Conservation (phyloP, 805 yeast genomes). For the Ogataea kodamae region DNA sequence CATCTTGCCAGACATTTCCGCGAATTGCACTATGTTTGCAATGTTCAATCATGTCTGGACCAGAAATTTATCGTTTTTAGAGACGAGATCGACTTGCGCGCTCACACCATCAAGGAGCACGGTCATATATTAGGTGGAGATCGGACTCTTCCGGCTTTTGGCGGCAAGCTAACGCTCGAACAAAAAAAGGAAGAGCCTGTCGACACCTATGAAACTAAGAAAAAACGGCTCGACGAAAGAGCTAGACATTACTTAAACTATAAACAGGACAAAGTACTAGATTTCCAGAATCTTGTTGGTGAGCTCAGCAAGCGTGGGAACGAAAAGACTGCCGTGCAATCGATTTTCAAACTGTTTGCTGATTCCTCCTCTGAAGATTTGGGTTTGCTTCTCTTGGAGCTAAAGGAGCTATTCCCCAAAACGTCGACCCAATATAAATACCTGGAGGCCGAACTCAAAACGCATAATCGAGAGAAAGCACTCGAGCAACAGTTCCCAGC, state of each 20-base stretch:
- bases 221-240: slow-evolving; percentile 71
- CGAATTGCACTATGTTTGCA: slow-evolving; percentile 71
- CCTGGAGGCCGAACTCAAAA: slow-evolving; percentile 32
- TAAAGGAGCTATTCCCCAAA: slow-evolving; percentile 52
- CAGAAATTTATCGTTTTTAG: slow-evolving; percentile 89
- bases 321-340: slow-evolving; percentile 44
- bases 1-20: slow-evolving; percentile 72
- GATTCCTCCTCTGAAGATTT: slow-evolving; percentile 44
- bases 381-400: slow-evolving; percentile 54
- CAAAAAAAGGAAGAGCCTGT: slow-evolving; percentile 19
- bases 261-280: slow-evolving; percentile 41
- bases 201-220: slow-evolving; percentile 48
- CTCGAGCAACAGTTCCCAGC: slow-evolving; percentile 47
- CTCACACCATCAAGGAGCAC: slow-evolving; percentile 85
- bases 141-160: slow-evolving; percentile 34
- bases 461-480: slow-evolving; percentile 23
- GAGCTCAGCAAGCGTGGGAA: slow-evolving; percentile 45
- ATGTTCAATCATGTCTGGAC: slow-evolving; percentile 74
- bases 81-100: slow-evolving; percentile 79
- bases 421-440: slow-evolving; percentile 42
- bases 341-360: slow-evolving; percentile 49
- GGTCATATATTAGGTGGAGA: slow-evolving; percentile 51
- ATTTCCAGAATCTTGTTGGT: slow-evolving; percentile 49
- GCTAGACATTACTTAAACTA: slow-evolving; percentile 75
- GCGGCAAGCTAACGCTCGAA: slow-evolving; percentile 18